Base-by-base conservation (phyloP, 306 rosid genomes). In the Nissolia schottii region DNA sequence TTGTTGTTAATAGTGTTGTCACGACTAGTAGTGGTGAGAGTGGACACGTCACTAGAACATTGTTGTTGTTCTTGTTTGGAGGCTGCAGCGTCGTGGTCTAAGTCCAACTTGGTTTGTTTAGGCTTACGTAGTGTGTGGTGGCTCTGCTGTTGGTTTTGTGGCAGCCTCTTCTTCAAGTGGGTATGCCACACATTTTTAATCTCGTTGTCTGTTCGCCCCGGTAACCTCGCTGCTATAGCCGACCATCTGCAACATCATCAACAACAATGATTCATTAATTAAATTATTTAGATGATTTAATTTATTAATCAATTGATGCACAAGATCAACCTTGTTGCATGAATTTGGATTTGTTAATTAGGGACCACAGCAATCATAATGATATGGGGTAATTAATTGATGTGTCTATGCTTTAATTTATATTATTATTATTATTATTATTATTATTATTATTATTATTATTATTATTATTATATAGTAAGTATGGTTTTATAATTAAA, bases 151-250 rank as follows among this genome's bases (percentile, higher is more conserved):
- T 75, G 59, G 68, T 73, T 3, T 45, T 80, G 81, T 32, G 63
- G 80, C 40, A 89, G 74, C 76, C 83, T 93, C 82, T 89, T 93
- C 78, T 93, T 93, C 80, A 93, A 75, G 61, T 89, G 96, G 43
- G 98, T 90, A 82, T 93, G 93, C 98, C 98, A 93, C 10, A 93
- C 96, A 58, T 93, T 93, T 74, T 93, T 93, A 6, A 93, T 90
- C 49, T 93, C 97, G 18, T 93, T 93, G 70, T 93, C 98, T 7
- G 98, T 90, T 29, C 98, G 79, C 0, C 98, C 98, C 0, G 97
- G 97, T 71, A 93, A 73, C 55, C 64, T 90, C 0, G 94, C 92
- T 15, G 98, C 97, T 23, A 93, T 93, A 6, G 87, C 82, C 4
- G 98, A 93, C 98, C 98, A 93, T 83, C 98, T 93, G 82, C 50